Percentiles rank a stretch among this genome's conserved stretches.
phyloP scores from a whole-genome alignment of 108 stramenopile genomes.

The Nitzschia sp. region DNA sequence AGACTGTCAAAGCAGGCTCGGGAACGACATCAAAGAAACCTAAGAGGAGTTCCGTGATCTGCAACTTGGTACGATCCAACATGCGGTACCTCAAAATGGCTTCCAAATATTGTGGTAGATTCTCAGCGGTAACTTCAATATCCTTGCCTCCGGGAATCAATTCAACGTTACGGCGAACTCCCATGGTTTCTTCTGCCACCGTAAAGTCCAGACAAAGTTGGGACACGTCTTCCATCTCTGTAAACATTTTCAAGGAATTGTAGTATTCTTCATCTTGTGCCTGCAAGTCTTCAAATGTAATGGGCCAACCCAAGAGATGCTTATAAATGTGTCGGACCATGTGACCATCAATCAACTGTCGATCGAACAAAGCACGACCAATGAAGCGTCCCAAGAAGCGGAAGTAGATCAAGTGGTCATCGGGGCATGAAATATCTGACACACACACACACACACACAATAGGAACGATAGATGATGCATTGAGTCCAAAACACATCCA shows the following conservation, averaged over 20 bases:
- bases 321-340: conserved; percentile 97
- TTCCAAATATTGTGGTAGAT: conserved; percentile 92
- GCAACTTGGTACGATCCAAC: conserved; percentile 84
- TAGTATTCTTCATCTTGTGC: conserved; percentile 86
- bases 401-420: conserved; percentile 96
- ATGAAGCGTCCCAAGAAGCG: conserved; percentile 93
- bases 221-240: conserved; percentile 66
- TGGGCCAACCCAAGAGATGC: conserved; percentile 95
- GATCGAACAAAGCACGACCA: conserved; percentile 96
- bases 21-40: conserved; percentile 98
- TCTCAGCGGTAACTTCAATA: conserved; percentile 91
- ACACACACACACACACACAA: conserved; percentile 31
- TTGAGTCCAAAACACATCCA: no score
- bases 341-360: conserved; percentile 93
- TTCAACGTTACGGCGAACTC: conserved; percentile 78
- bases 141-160: conserved; percentile 81
- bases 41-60: conserved; percentile 82
- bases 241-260: conserved; percentile 61
- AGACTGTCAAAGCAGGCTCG: conserved; percentile 90
- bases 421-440: conserved; percentile 72
- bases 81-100: conserved; percentile 84
- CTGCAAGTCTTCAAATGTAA: conserved; percentile 92
- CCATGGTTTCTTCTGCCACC: conserved; percentile 84
- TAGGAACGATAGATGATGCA: neutral
- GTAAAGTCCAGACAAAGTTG: conserved; percentile 92